These are phyloP conservation scores for Candida sphagnicola DNA, from an alignment of 805 yeast species.

Conservation along the genomic window DNA sequence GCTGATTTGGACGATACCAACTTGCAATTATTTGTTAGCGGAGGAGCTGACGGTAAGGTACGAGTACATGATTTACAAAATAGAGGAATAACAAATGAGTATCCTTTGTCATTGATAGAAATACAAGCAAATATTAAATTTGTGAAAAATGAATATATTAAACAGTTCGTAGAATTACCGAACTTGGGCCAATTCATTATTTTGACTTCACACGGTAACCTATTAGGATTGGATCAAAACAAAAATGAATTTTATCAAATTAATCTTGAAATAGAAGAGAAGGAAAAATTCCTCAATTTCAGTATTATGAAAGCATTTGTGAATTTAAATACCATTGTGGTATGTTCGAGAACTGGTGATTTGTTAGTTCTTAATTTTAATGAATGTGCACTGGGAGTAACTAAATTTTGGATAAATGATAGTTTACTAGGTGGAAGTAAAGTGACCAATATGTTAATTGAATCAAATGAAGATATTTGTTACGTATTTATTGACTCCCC, in stretches of 20 bases:
- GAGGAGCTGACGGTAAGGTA: conserved; percentile 91
- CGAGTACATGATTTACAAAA: conserved; percentile 52
- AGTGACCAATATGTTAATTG: conserved; percentile 46
- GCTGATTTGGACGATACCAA: conserved; percentile 48
- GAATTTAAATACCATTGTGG: conserved; percentile 22
- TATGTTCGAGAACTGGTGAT: conserved; percentile 36
- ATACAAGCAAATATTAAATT: conserved; percentile 19
- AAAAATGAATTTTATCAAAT: conserved; percentile 20
- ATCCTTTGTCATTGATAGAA: conserved; percentile 32
- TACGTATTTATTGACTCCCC: conserved; percentile 61
- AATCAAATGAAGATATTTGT: conserved; percentile 15
- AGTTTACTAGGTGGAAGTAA: conserved; percentile 32
- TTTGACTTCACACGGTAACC: conserved; percentile 58
- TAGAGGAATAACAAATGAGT: conserved; percentile 11
- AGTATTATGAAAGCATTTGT: conserved; percentile 41
- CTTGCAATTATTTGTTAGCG: conserved; percentile 60
- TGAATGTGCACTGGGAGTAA: conserved; percentile 13
- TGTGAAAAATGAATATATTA: conserved; percentile 51
- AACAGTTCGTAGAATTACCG: conserved; percentile 51
- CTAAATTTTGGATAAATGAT: conserved; percentile 21
- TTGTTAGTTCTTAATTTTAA: conserved; percentile 32
- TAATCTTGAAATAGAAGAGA: conserved; percentile 10
- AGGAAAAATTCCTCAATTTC: conserved; percentile 29
- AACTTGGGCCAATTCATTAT: conserved; percentile 40
- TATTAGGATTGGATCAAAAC: conserved; percentile 30